A percentile compares a stretch with the other conserved stretches of the same genome.
phyloP scores from a whole-genome alignment of 1,139 yeast species.

The Geotrichum phurueaensis region DNA sequence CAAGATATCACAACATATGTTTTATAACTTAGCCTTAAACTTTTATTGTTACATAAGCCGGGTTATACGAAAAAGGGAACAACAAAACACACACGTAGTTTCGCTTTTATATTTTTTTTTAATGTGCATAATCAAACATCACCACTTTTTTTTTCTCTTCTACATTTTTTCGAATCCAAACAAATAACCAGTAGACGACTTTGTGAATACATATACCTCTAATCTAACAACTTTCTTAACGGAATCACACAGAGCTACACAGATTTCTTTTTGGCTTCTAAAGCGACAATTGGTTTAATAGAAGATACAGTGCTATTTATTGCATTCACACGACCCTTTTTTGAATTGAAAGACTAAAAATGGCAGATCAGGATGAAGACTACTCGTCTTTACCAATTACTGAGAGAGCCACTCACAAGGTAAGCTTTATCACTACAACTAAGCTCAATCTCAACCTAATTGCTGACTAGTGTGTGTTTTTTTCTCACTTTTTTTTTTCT shows the following conservation, averaged over 20 bases:
- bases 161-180: neutral
- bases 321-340: neutral
- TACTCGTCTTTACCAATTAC: slow-evolving; percentile 57
- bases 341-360: neutral
- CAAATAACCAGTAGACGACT: neutral
- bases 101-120: neutral
- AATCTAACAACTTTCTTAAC: neutral
- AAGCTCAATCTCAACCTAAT: neutral
- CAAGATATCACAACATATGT: too few relatives aligned
- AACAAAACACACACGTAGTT: neutral
- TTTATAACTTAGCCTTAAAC: neutral
- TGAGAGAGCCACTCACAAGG: slow-evolving; percentile 62
- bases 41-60: neutral
- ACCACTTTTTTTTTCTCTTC: neutral
- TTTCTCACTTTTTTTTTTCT: neutral
- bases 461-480: neutral
- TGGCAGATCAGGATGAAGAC: slow-evolving; percentile 44
- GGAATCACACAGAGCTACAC: neutral
- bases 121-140: neutral
- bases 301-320: neutral
- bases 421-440: slow-evolving; percentile 35
- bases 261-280: neutral
- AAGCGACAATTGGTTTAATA: neutral
- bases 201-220: neutral
- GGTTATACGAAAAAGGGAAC: neutral